Conservation (phyloP, 202 grass and related monocot species). For the Setaria italica region DNA sequence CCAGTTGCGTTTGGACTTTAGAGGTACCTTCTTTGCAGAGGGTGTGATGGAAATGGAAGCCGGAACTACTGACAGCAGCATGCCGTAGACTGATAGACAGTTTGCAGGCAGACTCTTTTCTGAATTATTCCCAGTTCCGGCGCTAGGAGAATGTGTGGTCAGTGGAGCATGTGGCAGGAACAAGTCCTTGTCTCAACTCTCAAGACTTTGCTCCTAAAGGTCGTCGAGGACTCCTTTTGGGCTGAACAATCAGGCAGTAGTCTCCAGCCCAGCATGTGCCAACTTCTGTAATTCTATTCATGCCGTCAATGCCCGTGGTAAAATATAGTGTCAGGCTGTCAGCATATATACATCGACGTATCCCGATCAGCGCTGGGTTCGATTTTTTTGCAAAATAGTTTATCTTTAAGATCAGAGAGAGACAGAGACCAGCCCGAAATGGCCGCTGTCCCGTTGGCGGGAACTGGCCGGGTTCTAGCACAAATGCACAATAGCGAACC, state of each 20-base stretch:
- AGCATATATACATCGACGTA: neutral
- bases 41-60: neutral
- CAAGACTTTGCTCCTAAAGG: neutral
- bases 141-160: neutral
- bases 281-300: neutral
- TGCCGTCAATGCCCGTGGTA: neutral
- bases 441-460: neutral
- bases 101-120: neutral
- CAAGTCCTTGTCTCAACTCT: neutral
- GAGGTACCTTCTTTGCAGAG: neutral
- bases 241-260: neutral
- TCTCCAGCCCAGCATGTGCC: neutral
- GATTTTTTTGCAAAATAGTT: too few species aligned
- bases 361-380: neutral
- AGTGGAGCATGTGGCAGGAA: conserved; percentile 4
- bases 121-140: neutral
- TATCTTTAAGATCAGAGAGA: too few species aligned
- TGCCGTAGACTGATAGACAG: neutral
- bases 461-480: neutral
- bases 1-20: conserved; percentile 8
- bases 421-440: neutral
- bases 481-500: neutral
- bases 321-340: neutral
- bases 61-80: neutral
- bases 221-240: neutral